Evolutionary conservation across 257 asterid species (phyloP).

Genomic region (Oldenlandia corymbosa): DNA sequence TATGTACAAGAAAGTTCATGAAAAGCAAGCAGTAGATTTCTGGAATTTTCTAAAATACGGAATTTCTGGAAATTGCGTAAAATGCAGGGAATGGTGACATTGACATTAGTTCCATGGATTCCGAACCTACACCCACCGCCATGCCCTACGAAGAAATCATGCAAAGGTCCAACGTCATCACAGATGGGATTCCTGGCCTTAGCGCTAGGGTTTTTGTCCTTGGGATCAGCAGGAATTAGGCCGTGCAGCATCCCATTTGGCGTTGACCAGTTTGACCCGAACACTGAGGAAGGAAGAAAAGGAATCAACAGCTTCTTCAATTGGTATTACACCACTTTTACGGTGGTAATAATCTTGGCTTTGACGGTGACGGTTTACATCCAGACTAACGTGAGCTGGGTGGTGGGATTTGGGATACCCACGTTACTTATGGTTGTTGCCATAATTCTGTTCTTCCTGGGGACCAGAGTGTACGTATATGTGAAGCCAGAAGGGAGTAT

Average conservation of each 20-base stretch:
- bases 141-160: conserved; percentile 36
- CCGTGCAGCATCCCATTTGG: conserved; percentile 96
- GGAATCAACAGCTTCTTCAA: conserved; percentile 81
- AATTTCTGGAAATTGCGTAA: conserved; percentile 1
- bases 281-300: conserved; percentile 55
- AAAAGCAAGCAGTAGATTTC: too few species aligned
- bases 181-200: conserved; percentile 47
- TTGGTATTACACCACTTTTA: conserved; percentile 82
- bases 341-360: conserved; percentile 52
- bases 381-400: conserved; percentile 76
- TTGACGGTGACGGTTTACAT: conserved; percentile 64
- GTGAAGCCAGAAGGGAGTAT: conserved; percentile 74
- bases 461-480: conserved; percentile 46
- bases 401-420: conserved; percentile 55
- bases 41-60: too few species aligned
- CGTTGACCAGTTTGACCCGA: conserved; percentile 74
- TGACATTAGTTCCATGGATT: conserved; percentile 63
- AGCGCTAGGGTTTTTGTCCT: conserved; percentile 41
- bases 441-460: conserved; percentile 46
- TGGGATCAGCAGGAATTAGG: conserved; percentile 80
- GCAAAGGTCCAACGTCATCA: conserved; percentile 48
- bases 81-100: conserved; percentile 73
- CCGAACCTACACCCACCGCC: conserved; percentile 63
- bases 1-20: too few species aligned
- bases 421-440: conserved; percentile 52